Evolutionary conservation across 2,329 filamentous ascomycete genomes (phyloP).

Genomic region (Ceratocystis eucalypticola): DNA sequence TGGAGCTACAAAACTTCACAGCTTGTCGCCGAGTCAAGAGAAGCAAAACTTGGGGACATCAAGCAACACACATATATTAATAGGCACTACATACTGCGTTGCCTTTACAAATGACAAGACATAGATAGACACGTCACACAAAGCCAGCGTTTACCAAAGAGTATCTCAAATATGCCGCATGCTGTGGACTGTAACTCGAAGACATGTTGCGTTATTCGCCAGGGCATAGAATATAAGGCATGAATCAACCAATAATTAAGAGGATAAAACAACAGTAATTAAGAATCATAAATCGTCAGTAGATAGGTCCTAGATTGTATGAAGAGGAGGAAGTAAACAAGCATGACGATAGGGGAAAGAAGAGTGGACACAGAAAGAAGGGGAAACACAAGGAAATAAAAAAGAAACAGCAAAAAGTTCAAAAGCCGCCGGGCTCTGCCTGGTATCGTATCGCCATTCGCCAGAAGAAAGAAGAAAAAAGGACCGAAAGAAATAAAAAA

Average conservation of each 20-base stretch:
- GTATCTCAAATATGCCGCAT: background rate
- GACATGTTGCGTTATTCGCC: background rate
- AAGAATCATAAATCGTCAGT: conserved; percentile 8
- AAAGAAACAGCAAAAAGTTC: conserved; percentile 11
- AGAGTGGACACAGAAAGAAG: background rate
- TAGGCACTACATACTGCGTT: no score
- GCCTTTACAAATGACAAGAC: background rate
- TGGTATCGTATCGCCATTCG: conserved; percentile 19
- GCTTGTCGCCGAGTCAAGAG: no score
- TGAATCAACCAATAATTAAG: no score
- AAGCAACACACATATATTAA: no score
- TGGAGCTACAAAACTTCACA: background rate
- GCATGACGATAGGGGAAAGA: background rate
- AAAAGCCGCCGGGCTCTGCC: conserved; percentile 13
- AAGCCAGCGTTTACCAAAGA: background rate
- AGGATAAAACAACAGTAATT: background rate
- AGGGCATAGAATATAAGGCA: background rate
- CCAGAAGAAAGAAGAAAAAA: conserved; percentile 10
- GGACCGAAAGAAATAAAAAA: background rate
- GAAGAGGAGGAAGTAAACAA: background rate
- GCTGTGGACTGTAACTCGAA: background rate
- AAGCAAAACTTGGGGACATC: no score
- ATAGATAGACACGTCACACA: background rate
- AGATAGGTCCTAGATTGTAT: background rate
- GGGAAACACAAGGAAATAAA: background rate